Evolutionary conservation across 1,284 basidiomycete species (phyloP), one percentile per base, ranked within the genome.

Genomic region (Coniophora puteana): DNA sequence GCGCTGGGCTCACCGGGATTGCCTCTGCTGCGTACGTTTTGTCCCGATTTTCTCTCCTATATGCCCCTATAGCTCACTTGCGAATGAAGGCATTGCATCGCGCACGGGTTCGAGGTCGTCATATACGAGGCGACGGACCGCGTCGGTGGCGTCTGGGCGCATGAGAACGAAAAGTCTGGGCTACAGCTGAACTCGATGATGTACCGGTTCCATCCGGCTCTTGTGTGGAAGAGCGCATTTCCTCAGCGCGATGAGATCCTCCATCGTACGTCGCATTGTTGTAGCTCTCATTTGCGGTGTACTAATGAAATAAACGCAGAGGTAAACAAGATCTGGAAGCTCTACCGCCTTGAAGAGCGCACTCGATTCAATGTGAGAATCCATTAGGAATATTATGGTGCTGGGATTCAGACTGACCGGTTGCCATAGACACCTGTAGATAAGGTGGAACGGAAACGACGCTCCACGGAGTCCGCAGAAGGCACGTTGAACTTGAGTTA

Each of bases 161-260:
- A 73, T 33, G 79, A 81, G 36, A 83, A 82, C 56, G 65, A 59
- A 7, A 78, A 78, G 0, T 77, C 74, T 1, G 75, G 76, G 5
- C 62, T 83, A 0, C 80, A 83, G 57, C 71, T 83, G 45, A 80
- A 78, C 55, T 77, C 73, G 8, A 46, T 80, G 22, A 57, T 80
- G 27, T 78, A 78, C 50, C 72, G 75, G 28, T 77, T 77, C 53
- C 71, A 74, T 46, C 75, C 75, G 12, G 65, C 52, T 7, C 62
- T 78, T 1, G 50, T 68, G 12, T 77, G 74, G 74, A 53, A 56
- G 21, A 46, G 54, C 37, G 65, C 64, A 2, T 83, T 79, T 51
- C 80, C 80, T 0, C 56, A 64, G 17, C 59, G 74, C 3, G 72
- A 80, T 43, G 78, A 82, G 50, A 81, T 83, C 29, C 58, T 84